Evolutionary conservation across 805 yeast genomes (phyloP).

Genomic region (Saturnispora mendoncae): DNA sequence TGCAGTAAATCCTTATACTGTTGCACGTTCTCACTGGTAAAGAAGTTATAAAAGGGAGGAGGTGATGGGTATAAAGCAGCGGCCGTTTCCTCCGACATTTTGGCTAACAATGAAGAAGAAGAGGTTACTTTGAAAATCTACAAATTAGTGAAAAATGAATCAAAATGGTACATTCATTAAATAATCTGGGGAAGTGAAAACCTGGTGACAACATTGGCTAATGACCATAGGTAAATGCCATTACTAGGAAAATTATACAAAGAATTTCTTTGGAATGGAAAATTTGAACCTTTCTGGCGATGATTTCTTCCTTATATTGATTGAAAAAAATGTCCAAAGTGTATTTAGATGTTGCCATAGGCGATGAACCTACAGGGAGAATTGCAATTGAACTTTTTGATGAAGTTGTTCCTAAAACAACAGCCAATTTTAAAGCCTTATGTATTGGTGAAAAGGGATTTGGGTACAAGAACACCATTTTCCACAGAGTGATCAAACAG

Average conservation of each 20-base stretch:
- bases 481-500: slow-evolving; percentile 83
- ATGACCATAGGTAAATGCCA: no score
- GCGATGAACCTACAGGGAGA: slow-evolving; percentile 62
- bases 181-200: no score
- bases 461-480: slow-evolving; percentile 76
- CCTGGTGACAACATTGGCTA: no score
- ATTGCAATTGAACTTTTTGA: slow-evolving; percentile 61
- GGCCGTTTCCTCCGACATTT: slow-evolving; percentile 22
- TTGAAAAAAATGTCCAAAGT: slow-evolving; percentile 45
- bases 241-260: not conserved
- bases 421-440: slow-evolving; percentile 81
- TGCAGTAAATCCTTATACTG: slow-evolving; percentile 29
- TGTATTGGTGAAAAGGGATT: slow-evolving; percentile 83
- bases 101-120: not conserved
- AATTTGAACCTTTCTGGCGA: no score
- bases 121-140: not conserved
- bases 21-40: slow-evolving; percentile 58
- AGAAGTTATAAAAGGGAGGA: slow-evolving; percentile 70
- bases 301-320: no score
- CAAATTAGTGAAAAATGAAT: not conserved
- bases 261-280: not conserved
- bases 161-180: not conserved
- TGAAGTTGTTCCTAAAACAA: slow-evolving; percentile 69
- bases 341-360: slow-evolving; percentile 72
- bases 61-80: slow-evolving; percentile 92